Evolutionary conservation across 345 rosid genomes (phyloP), one percentile per base, ranked within the genome.

Genomic region (Durio zibethinus): DNA sequence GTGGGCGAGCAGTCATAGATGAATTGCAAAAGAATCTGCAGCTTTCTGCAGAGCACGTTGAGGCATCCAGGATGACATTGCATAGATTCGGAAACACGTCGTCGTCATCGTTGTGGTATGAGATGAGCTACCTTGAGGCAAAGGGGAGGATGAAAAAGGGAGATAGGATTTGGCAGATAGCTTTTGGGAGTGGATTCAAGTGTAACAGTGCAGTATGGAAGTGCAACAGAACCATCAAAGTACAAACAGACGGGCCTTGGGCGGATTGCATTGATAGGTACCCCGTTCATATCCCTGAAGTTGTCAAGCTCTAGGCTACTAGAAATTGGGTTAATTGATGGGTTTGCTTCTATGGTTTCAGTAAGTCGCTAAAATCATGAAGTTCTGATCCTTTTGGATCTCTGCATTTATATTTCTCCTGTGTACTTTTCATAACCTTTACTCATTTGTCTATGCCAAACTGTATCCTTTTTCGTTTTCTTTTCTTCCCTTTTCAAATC

Each of bases 121-220:
- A 88, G 66, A 23, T 94, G 81, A 76, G 88, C 61, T 94, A 94
- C 77, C 79, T 91, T 57, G 98, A 92, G 78, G 78, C 97, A 5
- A 91, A 92, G 77, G 98, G 98, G 8, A 85, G 91, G 78, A 90
- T 94, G 89, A 86, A 47, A 65, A 86, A 77, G 61, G 97, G 98
- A 0, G 92, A 90, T 16, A 74, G 89, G 61, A 72, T 94, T 65
- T 92, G 98, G 98, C 98, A 94, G 65, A 89, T 94, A 11, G 94
- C 92, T 8, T 91, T 94, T 56, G 97, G 98, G 7, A 92, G 98
- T 59, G 98, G 98, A 14, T 94, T 94, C 31, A 94, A 94, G 81
- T 94, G 98, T 80, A 94, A 94, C 79, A 91, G 97, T 35, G 97
- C 93, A 0, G 94, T 94, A 9, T 94, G 97, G 98, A 94, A 88